phyloP scores from a whole-genome alignment of 805 yeast species.

The Starmerella lactis-condensi region DNA sequence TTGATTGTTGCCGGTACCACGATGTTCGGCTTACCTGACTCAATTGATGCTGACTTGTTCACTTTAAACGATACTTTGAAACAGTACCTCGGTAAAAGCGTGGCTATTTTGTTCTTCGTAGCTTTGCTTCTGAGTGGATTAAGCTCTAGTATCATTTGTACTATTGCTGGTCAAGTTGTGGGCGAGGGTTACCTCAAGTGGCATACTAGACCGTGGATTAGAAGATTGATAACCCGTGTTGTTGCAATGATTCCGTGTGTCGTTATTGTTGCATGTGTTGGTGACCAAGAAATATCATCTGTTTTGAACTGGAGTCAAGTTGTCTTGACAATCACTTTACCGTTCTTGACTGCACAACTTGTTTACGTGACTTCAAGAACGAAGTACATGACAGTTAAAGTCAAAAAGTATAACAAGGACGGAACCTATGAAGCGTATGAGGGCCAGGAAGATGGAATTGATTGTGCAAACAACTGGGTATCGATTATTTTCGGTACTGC shows the following conservation, averaged over 20 bases:
- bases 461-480: conserved; percentile 37
- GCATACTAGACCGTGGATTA: conserved; percentile 61
- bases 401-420: conserved; percentile 8
- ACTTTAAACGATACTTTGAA: conserved; percentile 52
- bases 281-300: conserved; percentile 48
- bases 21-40: conserved; percentile 45
- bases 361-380: conserved; percentile 61
- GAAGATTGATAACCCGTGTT: conserved; percentile 58
- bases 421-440: conserved; percentile 2
- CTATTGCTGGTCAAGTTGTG: conserved; percentile 84
- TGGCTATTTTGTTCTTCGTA: conserved; percentile 68
- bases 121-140: conserved; percentile 75
- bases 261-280: conserved; percentile 49
- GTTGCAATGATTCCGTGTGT: conserved; percentile 72
- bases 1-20: conserved; percentile 69
- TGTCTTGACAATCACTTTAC: conserved; percentile 59
- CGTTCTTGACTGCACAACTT: conserved; percentile 70
- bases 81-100: conserved; percentile 44
- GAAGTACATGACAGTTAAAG: conserved; percentile 37
- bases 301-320: conserved; percentile 80
- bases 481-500: conserved; percentile 33
- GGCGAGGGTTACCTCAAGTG: conserved; percentile 79
- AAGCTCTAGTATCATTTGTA: conserved; percentile 82
- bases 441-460: conserved; percentile 9
- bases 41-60: conserved; percentile 60